Evolutionary conservation across 306 rosid species (phyloP), one percentile per base, ranked within the genome.

Genomic region (Notholithocarpus densiflorus): DNA sequence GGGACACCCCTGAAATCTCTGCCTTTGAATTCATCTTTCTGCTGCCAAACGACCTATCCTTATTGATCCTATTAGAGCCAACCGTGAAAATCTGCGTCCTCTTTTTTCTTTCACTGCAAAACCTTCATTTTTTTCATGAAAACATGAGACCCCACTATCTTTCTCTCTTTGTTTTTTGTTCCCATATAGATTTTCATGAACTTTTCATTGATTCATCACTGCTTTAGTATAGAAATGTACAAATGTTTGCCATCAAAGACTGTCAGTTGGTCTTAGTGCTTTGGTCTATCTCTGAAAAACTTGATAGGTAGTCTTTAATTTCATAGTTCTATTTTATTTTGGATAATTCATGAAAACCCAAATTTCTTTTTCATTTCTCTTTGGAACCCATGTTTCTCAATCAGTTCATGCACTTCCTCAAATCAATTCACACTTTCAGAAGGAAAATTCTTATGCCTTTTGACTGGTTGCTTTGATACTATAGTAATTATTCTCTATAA

Each of bases 321-420:
- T 75, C 73, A 12, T 84, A 75, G 68, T 40, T 40, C 45, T 40
- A 40, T 40, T 81, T 86, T 78, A 48, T 24, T 62, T 79, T 75
- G 79, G 31, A 68, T 61, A 56, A 78, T 83, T 81, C 81, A 84
- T 88, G 89, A 86, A 80, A 81, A 74, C 57, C 76, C 81, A 48
- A 14, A 54, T 77, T 32, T 68, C 48, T 65, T 84, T 71, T 76
- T 76, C 84, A 78, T 68, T 74, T 77, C 40, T 74, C 15, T 66
- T 77, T 75, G 37, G 82, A 70, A 80, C 87, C 85, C 93, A 90
- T 94, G 97, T 92, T 84, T 87, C 79, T 74, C 82, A 92, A 92
- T 87, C 96, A 79, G 90, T 87, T 94, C 86, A 90, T 90, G 92
- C 96, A 88, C 84, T 90, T 92, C 81, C 88, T 92, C 80, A 90